Evolutionary conservation across 176 grass and related monocot species (phyloP).

Genomic region (Elaeis guineensis): DNA sequence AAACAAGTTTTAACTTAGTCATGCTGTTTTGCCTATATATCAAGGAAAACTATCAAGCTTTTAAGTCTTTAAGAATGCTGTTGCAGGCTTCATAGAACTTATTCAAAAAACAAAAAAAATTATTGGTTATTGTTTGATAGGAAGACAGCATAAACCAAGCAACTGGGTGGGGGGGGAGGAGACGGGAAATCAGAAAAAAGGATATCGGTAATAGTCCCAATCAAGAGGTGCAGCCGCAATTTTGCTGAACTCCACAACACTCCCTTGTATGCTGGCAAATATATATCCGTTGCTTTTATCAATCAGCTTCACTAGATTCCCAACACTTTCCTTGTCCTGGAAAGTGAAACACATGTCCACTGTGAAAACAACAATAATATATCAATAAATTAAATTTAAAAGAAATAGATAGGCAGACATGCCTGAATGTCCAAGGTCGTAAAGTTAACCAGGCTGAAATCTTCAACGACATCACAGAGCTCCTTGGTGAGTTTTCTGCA

Average conservation of each 20-base stretch:
- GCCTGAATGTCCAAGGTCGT: constrained; percentile 91
- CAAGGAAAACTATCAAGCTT: too few relatives aligned
- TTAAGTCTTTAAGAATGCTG: constrained; percentile 5
- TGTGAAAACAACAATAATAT: not conserved
- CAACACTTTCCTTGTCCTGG: constrained; percentile 89
- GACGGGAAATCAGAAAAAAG: constrained; percentile 24
- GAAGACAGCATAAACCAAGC: not conserved
- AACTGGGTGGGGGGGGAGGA: not conserved
- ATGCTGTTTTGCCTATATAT: too few relatives aligned
- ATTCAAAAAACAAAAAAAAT: not conserved
- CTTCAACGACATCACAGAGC: constrained; percentile 78
- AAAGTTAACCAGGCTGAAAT: constrained; percentile 83
- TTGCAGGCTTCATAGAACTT: not conserved
- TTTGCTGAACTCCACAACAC: constrained; percentile 84
- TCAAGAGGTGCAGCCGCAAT: constrained; percentile 59
- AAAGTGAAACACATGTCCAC: constrained; percentile 5
- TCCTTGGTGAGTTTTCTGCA: constrained; percentile 92
- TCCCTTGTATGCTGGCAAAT: constrained; percentile 75
- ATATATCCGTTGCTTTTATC: constrained; percentile 98
- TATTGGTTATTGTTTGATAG: too few relatives aligned
- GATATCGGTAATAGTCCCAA: constrained; percentile 98
- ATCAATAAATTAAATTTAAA: constrained; percentile 2
- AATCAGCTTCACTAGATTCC: constrained; percentile 91
- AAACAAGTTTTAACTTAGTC: too few relatives aligned
- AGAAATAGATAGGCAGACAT: constrained; percentile 3